Conservation (phyloP, 2,329 filamentous ascomycete species). For the Knufia fluminis region DNA sequence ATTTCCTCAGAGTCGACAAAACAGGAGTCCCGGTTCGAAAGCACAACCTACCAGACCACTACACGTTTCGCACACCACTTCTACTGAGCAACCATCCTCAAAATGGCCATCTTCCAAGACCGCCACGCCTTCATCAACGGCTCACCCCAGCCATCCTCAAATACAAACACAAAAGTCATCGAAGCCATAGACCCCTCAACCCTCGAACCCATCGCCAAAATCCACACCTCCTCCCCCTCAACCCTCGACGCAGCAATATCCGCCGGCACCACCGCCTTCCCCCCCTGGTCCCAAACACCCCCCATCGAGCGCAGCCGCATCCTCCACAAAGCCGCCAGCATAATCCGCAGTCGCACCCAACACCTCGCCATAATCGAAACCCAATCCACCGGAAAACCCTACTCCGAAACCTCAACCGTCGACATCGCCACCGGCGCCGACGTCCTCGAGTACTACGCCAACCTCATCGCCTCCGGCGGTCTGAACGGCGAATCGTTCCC, state of each 20-base stretch:
- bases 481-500: conserved; percentile 71
- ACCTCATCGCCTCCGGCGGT: conserved; percentile 65
- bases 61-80: background rate
- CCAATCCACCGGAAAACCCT: conserved; percentile 77
- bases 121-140: conserved; percentile 70
- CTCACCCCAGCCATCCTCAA: conserved; percentile 46
- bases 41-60: background rate
- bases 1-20: too few species aligned
- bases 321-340: conserved; percentile 62
- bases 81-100: background rate
- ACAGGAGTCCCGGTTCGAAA: too few species aligned
- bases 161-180: conserved; percentile 54
- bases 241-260: conserved; percentile 64
- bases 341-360: conserved; percentile 69
- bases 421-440: conserved; percentile 77
- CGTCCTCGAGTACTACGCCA: conserved; percentile 78
- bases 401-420: conserved; percentile 72
- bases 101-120: conserved; percentile 13
- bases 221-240: conserved; percentile 57
- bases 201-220: conserved; percentile 56
- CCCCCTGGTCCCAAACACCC: conserved; percentile 65
- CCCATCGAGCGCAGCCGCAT: conserved; percentile 67
- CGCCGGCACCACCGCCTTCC: conserved; percentile 63
- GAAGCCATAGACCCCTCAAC: conserved; percentile 66
- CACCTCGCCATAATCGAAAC: conserved; percentile 72